These are phyloP conservation scores for Cadophora sp. DNA, from an alignment of 2,329 filamentous ascomycete species.

Conservation along the genomic window DNA sequence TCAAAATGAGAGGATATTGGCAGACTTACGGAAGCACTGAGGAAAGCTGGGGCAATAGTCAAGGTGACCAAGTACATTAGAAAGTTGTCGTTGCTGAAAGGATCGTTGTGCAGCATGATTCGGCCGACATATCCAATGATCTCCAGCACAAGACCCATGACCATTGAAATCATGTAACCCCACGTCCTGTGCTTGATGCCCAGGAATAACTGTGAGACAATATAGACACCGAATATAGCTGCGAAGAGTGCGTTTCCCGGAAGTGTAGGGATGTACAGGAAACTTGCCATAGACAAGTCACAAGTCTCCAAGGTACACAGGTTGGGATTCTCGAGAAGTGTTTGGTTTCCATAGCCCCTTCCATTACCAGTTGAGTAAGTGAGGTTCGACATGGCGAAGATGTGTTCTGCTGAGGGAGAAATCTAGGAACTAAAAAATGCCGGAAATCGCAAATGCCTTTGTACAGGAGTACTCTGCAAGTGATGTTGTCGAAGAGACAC, in stretches of 20 bases:
- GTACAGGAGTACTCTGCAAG: background rate
- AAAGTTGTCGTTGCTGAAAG: constrained; percentile 61
- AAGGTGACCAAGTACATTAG: constrained; percentile 65
- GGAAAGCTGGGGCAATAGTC: constrained; percentile 51
- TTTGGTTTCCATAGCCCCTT: constrained; percentile 38
- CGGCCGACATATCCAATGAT: constrained; percentile 61
- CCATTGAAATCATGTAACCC: constrained; percentile 58
- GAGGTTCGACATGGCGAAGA: constrained; percentile 35
- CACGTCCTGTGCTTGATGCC: constrained; percentile 61
- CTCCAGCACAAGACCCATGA: constrained; percentile 57
- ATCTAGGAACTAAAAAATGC: background rate
- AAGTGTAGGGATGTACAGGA: constrained; percentile 64
- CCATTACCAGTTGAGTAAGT: constrained; percentile 30
- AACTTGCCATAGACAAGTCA: constrained; percentile 60
- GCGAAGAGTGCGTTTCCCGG: constrained; percentile 62
- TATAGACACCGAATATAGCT: constrained; percentile 54
- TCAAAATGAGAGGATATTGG: background rate
- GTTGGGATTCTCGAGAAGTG: constrained; percentile 32
- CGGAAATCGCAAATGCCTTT: background rate
- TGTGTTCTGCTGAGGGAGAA: background rate
- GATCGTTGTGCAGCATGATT: constrained; percentile 57
- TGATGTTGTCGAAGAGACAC: constrained; percentile 2
- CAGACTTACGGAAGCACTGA: constrained; percentile 57
- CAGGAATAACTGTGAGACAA: constrained; percentile 52
- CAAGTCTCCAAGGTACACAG: constrained; percentile 43